These are phyloP conservation scores for Tritrichomonas musculus DNA, from an alignment of 208 protist genomes.

Conservation along the genomic window DNA sequence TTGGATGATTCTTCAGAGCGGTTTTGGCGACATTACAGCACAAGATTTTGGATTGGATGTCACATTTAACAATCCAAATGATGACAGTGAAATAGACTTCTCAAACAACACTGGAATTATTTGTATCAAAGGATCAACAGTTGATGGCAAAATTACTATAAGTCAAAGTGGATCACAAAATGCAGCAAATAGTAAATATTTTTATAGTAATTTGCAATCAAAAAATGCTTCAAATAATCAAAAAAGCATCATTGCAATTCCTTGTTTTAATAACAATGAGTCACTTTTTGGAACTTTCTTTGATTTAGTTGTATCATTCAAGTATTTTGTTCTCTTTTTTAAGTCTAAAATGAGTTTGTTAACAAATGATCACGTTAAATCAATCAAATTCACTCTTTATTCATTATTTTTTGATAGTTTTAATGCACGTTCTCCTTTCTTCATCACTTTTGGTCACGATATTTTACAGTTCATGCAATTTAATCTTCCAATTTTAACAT, in stretches of 20 bases:
- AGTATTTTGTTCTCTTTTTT: not conserved
- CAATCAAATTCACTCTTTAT: not conserved
- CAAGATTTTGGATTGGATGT: too few species aligned
- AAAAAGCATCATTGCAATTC: not conserved
- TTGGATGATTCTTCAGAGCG: not conserved
- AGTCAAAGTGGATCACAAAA: too few species aligned
- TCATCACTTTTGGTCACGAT: not conserved
- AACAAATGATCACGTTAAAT: not conserved
- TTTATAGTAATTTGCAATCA: too few species aligned
- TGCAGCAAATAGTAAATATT: too few species aligned
- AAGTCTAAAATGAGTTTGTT: not conserved
- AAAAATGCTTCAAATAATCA: too few species aligned
- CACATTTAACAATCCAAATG: too few species aligned
- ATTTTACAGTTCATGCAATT: not conserved
- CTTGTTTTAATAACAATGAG: not conserved
- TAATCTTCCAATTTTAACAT: not conserved
- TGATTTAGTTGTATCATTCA: not conserved
- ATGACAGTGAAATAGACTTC: too few species aligned
- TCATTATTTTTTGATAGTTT: not conserved
- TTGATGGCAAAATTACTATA: too few species aligned
- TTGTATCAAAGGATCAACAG: too few species aligned
- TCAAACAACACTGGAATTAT: too few species aligned
- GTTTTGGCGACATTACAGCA: not conserved
- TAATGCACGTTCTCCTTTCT: not conserved
- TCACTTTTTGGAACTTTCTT: not conserved